Base-by-base conservation (phyloP, 129 eudicot species). In the Escallonia rubra region DNA sequence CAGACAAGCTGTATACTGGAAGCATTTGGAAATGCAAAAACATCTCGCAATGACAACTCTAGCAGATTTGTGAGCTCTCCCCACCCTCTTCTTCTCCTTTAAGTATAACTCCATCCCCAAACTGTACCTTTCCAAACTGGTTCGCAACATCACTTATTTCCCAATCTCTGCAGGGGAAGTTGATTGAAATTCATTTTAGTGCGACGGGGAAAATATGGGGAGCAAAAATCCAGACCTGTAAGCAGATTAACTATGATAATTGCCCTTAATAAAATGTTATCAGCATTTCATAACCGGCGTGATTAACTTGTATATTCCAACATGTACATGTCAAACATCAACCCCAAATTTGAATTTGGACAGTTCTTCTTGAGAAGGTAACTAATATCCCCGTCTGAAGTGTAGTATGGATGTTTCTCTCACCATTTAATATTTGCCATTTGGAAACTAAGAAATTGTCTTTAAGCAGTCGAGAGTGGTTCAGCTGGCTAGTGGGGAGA, bases 21-120 rank as follows among this genome's bases (percentile, higher is more conserved):
- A 80, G 90, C 99, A 68, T 84, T 94, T 79, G 99, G 99, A 62
- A 89, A 89, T 75, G 97, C 99, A 57, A 94, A 89, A 81, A 94
- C 99, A 57, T 78, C 89, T 14, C 81, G 87, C 72, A 94, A 94
- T 68, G 83, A 90, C 76, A 94, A 85, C 76, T 94, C 99, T 50
- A 94, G 96, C 66, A 81, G 99, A 94, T 94, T 85, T 82, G 99
- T 94, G 64, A 70, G 90, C 77, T 74, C 23, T 41, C 59, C 40
- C 39, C 49, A 1, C 50, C 42, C 51, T 41, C 10, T 1, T 12
- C 34, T 42, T 61, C 50, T 34, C 43, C 56, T 61, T 57, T 8
- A 15, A 11, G 46, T 43, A 7, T 60, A 9, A 53, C 14, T 23
- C 34, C 34, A 23, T 23, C 34, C 34, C 34, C 34, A 23, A 23